Evolutionary conservation across 371 early-diverging fungal genomes (phyloP).

Genomic region (Syncephalis plumigaleata): DNA sequence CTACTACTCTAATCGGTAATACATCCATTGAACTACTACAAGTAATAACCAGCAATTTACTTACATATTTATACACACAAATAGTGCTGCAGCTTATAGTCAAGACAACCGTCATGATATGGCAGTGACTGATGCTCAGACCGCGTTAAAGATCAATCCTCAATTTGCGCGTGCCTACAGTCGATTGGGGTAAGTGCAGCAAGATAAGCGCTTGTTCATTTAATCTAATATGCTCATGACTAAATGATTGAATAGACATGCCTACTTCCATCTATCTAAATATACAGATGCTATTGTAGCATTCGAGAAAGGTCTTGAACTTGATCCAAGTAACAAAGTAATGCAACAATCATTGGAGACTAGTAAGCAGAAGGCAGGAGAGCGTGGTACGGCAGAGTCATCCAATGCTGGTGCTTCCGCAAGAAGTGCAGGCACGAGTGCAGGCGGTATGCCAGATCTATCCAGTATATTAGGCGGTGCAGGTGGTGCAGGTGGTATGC

Average conservation of each 20-base stretch:
- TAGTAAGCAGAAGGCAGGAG: slow-evolving; percentile 29
- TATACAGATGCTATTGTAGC: slow-evolving; percentile 74
- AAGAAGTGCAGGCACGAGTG: not conserved
- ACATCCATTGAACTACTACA: too few species aligned
- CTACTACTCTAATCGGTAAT: slow-evolving; percentile 85
- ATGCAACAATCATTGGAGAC: slow-evolving; percentile 41
- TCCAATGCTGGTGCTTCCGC: slow-evolving; percentile 13
- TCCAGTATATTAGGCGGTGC: slow-evolving; percentile 11
- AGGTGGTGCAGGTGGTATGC: slow-evolving; percentile 41
- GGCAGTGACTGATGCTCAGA: slow-evolving; percentile 74
- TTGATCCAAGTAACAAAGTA: slow-evolving; percentile 74
- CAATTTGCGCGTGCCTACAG: slow-evolving; percentile 84
- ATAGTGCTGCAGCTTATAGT: slow-evolving; percentile 86
- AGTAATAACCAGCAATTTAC: not conserved
- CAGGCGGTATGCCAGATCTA: slow-evolving; percentile 7
- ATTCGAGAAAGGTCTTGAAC: slow-evolving; percentile 74
- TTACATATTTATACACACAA: not conserved
- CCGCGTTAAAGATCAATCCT: slow-evolving; percentile 72
- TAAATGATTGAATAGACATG: slow-evolving; percentile 33
- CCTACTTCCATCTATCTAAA: slow-evolving; percentile 69
- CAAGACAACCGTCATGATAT: slow-evolving; percentile 70
- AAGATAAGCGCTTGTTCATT: not conserved
- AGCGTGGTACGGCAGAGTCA: slow-evolving; percentile 1
- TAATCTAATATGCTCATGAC: not conserved
- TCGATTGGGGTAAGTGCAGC: slow-evolving; percentile 55